Evolutionary conservation across 768 basidiomycete species (phyloP).

Genomic region (Hemileccinum rubropunctum): DNA sequence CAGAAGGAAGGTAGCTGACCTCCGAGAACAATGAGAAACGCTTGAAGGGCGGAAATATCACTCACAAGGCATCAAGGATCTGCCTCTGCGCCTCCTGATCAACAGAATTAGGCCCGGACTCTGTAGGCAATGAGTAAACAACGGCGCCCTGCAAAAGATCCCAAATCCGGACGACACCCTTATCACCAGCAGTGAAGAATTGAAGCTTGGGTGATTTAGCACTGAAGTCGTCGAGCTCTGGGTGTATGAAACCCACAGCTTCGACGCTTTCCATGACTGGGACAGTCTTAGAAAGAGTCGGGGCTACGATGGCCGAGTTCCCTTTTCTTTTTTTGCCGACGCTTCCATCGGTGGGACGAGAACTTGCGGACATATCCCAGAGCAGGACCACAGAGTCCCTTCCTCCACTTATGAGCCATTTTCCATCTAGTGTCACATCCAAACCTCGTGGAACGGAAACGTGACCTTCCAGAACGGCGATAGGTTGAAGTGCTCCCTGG

Average conservation of each 20-base stretch:
- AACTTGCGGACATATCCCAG: constrained; percentile 66
- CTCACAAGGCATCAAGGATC: constrained; percentile 81
- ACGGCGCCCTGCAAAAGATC: constrained; percentile 66
- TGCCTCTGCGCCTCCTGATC: constrained; percentile 80
- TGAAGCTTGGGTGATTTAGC: constrained; percentile 40
- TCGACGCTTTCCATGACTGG: constrained; percentile 85
- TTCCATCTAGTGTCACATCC: constrained; percentile 80
- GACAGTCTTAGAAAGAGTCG: constrained; percentile 73
- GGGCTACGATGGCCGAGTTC: constrained; percentile 48
- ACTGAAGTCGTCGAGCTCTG: constrained; percentile 44
- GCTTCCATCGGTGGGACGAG: constrained; percentile 5
- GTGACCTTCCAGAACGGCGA: constrained; percentile 90
- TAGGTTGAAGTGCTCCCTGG: constrained; percentile 57
- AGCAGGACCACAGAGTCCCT: constrained; percentile 90
- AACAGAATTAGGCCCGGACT: constrained; percentile 34
- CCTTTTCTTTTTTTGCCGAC: constrained; percentile 35
- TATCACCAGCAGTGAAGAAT: constrained; percentile 91
- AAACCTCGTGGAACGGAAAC: constrained; percentile 91
- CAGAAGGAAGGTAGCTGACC: constrained; percentile 63
- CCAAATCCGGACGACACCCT: constrained; percentile 85
- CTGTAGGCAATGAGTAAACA: constrained; percentile 54
- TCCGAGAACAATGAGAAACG: constrained; percentile 16
- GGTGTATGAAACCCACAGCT: constrained; percentile 68
- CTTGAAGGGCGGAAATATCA: constrained; percentile 15
- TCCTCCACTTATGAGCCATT: constrained; percentile 88